phyloP scores from a whole-genome alignment of 768 basidiomycete species.

The Phylloporus sp. region DNA sequence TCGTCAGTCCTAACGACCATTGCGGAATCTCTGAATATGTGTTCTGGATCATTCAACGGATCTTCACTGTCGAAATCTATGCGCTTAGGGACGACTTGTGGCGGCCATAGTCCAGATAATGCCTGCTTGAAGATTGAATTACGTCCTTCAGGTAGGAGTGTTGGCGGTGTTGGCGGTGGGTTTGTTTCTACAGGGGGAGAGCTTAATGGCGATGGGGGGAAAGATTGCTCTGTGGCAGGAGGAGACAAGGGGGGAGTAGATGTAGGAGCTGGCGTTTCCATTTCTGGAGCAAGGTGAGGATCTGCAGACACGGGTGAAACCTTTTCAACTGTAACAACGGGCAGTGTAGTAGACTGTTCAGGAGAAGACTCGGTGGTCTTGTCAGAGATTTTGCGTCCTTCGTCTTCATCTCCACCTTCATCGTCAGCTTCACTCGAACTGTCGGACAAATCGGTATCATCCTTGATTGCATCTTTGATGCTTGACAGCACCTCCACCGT shows the following conservation, averaged over 20 bases:
- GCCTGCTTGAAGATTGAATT: slow-evolving; percentile 74
- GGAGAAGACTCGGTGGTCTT: slow-evolving; percentile 29
- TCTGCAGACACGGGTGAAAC: slow-evolving; percentile 2
- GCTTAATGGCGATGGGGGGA: slow-evolving; percentile 59
- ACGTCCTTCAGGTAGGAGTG: slow-evolving; percentile 54
- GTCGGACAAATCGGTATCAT: slow-evolving; percentile 71
- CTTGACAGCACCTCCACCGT: slow-evolving; percentile 87
- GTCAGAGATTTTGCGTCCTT: slow-evolving; percentile 32
- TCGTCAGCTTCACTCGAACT: slow-evolving; percentile 64
- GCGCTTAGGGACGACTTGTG: slow-evolving; percentile 49
- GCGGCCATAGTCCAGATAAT: slow-evolving; percentile 64
- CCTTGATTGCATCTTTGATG: slow-evolving; percentile 89
- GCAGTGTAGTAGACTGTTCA: slow-evolving; percentile 31
- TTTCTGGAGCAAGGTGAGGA: slow-evolving; percentile 30
- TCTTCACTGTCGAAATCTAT: slow-evolving; percentile 61
- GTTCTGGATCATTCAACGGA: slow-evolving; percentile 75
- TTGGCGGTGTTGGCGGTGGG: slow-evolving; percentile 42
- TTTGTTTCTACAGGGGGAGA: slow-evolving; percentile 36
- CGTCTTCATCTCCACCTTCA: slow-evolving; percentile 60
- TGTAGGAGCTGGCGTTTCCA: slow-evolving; percentile 7
- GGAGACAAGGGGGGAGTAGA: slow-evolving; percentile 27
- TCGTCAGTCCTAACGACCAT: slow-evolving; percentile 97
- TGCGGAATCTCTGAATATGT: slow-evolving; percentile 90
- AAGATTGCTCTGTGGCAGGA: slow-evolving; percentile 20
- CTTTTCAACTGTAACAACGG: slow-evolving; percentile 13